These are phyloP conservation scores for Boletus huronensis DNA, from an alignment of 768 basidiomycete genomes.

Conservation along the genomic window DNA sequence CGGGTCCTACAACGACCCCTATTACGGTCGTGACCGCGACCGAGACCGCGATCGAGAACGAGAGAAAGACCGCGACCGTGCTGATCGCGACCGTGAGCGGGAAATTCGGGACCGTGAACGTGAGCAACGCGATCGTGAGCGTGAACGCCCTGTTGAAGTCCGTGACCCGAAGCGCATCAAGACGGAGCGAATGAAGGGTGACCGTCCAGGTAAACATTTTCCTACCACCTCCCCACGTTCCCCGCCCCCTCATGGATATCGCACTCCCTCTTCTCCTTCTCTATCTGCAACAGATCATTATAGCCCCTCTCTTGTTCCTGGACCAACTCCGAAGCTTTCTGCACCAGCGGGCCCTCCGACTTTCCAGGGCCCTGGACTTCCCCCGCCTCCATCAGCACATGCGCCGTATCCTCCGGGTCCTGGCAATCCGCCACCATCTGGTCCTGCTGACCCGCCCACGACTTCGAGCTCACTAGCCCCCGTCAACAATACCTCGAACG, in stretches of 20 bases:
- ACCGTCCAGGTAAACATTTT: constrained; percentile 40
- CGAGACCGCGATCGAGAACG: constrained; percentile 40
- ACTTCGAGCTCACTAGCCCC: constrained; percentile 25
- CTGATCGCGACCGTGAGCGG: constrained; percentile 35
- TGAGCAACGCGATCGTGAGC: constrained; percentile 41
- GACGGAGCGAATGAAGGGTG: constrained; percentile 45
- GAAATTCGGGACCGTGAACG: constrained; percentile 37
- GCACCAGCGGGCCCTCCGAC: constrained; percentile 28
- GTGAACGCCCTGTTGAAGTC: constrained; percentile 45
- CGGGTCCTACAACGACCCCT: constrained; percentile 35
- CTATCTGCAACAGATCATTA: constrained; percentile 32
- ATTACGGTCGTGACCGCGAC: constrained; percentile 38
- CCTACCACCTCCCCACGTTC: constrained; percentile 25
- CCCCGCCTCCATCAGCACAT: constrained; percentile 33
- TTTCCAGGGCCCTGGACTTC: constrained; percentile 36
- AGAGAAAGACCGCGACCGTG: constrained; percentile 40
- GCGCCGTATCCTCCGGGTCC: constrained; percentile 32
- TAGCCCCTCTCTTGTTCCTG: constrained; percentile 36
- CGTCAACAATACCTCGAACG: constrained; percentile 26
- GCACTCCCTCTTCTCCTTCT: constrained; percentile 21
- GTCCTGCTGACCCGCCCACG: constrained; percentile 23
- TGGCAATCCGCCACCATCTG: constrained; percentile 32
- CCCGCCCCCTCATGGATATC: constrained; percentile 33
- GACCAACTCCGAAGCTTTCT: constrained; percentile 38
- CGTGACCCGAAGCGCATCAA: constrained; percentile 63